These are phyloP conservation scores for Metschnikowia reukaufii DNA, from an alignment of 805 yeast genomes.

Conservation along the genomic window DNA sequence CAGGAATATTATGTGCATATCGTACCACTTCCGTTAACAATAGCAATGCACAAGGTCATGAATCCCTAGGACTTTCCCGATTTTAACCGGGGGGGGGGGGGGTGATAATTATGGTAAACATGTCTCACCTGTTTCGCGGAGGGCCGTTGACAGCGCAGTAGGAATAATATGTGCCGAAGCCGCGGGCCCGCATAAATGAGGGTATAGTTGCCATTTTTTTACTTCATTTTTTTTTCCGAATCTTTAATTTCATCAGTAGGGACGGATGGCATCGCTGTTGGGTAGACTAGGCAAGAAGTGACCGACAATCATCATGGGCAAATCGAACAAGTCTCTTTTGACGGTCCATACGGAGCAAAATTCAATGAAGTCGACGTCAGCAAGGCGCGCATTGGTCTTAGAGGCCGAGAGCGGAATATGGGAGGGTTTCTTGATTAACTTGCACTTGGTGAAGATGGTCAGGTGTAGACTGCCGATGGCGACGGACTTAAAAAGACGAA, in stretches of 20 bases:
- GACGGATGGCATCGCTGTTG: slow-evolving; percentile 12
- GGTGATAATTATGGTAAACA: no score
- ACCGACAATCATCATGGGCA: slow-evolving; percentile 82
- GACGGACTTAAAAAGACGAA: slow-evolving; percentile 65
- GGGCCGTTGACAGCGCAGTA: background rate
- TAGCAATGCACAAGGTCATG: background rate
- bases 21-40: slow-evolving; percentile 1
- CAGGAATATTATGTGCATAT: background rate
- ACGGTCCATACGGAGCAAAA: slow-evolving; percentile 87
- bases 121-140: no score
- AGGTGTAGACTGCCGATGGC: slow-evolving; percentile 68
- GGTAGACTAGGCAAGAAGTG: slow-evolving; percentile 69
- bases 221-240: no score
- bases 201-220: no score
- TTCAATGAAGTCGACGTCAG: slow-evolving; percentile 38
- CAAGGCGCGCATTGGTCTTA: slow-evolving; percentile 20
- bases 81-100: background rate
- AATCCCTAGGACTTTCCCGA: background rate
- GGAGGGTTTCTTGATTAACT: slow-evolving; percentile 36
- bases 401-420: slow-evolving; percentile 16
- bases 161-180: no score
- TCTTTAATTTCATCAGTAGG: slow-evolving; percentile 6
- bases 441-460: slow-evolving; percentile 52
- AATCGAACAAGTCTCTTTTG: slow-evolving; percentile 77
- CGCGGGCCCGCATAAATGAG: no score